Evolutionary conservation across 192 early-diverging fungal species (phyloP).

Genomic region (Phlyctochytrium bullatum): DNA sequence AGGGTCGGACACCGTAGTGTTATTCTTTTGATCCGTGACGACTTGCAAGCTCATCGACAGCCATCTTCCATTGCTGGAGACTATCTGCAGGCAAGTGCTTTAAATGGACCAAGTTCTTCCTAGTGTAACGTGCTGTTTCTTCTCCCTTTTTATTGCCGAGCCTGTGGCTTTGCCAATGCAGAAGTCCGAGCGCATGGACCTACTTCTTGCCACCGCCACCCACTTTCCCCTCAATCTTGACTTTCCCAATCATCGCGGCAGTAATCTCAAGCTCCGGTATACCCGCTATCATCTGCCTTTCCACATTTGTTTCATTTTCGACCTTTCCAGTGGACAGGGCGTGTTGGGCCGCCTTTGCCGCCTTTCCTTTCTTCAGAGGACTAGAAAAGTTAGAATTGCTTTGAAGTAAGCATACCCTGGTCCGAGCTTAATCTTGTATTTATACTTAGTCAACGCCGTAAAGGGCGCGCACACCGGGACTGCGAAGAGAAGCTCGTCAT

Average conservation of each 20-base stretch:
- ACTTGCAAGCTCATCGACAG: no score
- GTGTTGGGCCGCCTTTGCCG: slow-evolving; percentile 50
- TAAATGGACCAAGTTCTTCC: no score
- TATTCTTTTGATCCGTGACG: no score
- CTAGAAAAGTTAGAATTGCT: slow-evolving; percentile 19
- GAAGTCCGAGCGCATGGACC: no score
- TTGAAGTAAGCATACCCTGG: slow-evolving; percentile 58
- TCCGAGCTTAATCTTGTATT: slow-evolving; percentile 91
- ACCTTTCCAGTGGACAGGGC: slow-evolving; percentile 1
- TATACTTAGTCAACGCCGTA: slow-evolving; percentile 76
- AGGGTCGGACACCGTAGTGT: no score
- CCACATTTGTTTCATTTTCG: slow-evolving; percentile 14
- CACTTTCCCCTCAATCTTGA: slow-evolving; percentile 52
- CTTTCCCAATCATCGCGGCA: slow-evolving; percentile 81
- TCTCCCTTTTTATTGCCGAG: no score
- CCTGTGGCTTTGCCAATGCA: no score
- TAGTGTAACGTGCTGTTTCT: no score
- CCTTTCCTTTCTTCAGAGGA: slow-evolving; percentile 87
- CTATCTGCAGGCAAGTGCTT: no score
- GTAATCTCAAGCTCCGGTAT: slow-evolving; percentile 84
- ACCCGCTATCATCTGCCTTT: slow-evolving; percentile 75
- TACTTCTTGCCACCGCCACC: slow-evolving; percentile 11
- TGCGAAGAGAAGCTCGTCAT: slow-evolving; percentile 79
- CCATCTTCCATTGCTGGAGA: no score
- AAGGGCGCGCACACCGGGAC: slow-evolving; percentile 96